phyloP scores from a whole-genome alignment of 2,329 filamentous ascomycete genomes.

The Ilyonectria robusta region DNA sequence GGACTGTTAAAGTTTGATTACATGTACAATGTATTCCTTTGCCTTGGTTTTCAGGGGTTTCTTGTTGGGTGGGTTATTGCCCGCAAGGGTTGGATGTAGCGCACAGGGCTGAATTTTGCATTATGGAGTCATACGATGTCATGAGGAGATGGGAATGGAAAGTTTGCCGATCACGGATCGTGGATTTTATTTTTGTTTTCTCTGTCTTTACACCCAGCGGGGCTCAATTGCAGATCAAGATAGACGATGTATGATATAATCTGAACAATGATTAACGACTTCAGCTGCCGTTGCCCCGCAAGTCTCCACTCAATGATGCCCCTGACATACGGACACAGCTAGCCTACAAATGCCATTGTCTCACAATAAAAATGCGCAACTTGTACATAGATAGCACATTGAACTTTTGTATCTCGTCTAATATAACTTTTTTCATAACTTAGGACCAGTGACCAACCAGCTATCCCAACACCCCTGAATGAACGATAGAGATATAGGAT shows the following conservation, averaged over 20 bases:
- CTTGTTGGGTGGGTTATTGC: constrained; percentile 7
- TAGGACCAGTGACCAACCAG: neutral
- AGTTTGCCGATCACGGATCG: constrained; percentile 12
- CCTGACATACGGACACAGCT: neutral
- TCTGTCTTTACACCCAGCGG: constrained; percentile 11
- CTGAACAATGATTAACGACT: constrained; percentile 21
- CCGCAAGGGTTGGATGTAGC: constrained; percentile 6
- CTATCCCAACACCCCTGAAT: neutral
- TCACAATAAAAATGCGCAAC: neutral
- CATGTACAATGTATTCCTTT: constrained; percentile 23
- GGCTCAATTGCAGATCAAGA: constrained; percentile 21
- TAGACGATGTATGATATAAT: constrained; percentile 45
- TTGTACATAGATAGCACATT: neutral
- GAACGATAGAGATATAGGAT: neutral
- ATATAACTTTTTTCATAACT: neutral
- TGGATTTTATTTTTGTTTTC: constrained; percentile 14
- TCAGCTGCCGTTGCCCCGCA: neutral
- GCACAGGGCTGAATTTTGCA: constrained; percentile 11
- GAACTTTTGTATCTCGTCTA: neutral
- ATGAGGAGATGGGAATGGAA: constrained; percentile 31
- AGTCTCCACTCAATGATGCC: neutral
- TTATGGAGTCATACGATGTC: constrained; percentile 34
- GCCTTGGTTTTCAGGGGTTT: neutral
- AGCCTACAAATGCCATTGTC: neutral
- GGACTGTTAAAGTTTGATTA: neutral